A percentile compares a stretch with the other conserved stretches of the same genome.
phyloP scores from a whole-genome alignment of 345 rosid species.

The Euphorbia peplus region DNA sequence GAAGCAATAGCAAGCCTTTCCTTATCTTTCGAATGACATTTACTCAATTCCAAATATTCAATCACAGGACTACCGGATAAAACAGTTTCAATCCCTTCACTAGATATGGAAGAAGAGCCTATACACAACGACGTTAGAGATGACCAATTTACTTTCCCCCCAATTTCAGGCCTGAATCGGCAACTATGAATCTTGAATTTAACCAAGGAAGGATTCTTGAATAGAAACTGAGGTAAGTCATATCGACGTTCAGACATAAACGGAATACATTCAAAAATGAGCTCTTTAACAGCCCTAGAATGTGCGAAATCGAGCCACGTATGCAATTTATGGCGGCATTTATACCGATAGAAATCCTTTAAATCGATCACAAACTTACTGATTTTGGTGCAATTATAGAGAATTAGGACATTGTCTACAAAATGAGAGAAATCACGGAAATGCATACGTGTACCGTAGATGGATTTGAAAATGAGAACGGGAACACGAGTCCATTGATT shows the following conservation, averaged over 20 bases:
- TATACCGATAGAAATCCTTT: background rate
- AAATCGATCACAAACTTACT: background rate
- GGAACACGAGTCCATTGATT: background rate
- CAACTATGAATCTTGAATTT: background rate
- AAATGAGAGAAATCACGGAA: background rate
- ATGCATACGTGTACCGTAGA: too few species aligned
- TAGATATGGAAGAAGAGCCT: background rate
- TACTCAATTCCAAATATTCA: background rate
- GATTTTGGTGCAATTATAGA: background rate
- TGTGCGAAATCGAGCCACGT: background rate
- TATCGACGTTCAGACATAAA: background rate
- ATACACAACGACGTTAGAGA: background rate
- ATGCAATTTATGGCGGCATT: background rate
- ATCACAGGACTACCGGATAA: background rate
- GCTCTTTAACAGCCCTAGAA: background rate
- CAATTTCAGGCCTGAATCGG: background rate
- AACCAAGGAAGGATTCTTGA: background rate
- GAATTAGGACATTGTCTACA: background rate
- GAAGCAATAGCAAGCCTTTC: background rate
- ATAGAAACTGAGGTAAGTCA: background rate
- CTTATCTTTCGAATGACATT: too few species aligned
- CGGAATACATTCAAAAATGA: background rate
- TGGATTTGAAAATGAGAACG: background rate
- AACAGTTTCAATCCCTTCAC: background rate
- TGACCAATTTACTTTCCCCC: background rate